These are phyloP conservation scores for Populus pruinosa DNA, from an alignment of 345 rosid genomes.

Conservation along the genomic window DNA sequence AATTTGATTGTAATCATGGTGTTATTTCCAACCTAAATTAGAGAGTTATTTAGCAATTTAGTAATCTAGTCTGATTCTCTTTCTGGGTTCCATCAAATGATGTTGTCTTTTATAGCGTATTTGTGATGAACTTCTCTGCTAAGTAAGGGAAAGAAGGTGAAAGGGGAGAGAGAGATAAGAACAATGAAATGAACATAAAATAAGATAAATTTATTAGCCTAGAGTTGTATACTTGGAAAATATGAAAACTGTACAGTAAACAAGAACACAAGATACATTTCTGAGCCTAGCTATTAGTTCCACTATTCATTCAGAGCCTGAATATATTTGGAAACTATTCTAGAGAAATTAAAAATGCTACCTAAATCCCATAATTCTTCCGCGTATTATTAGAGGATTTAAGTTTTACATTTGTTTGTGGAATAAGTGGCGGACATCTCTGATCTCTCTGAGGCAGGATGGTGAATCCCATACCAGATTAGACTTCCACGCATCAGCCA, in stretches of 20 bases:
- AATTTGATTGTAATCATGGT: too few relatives aligned
- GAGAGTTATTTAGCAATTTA: too few relatives aligned
- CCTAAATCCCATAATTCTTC: slow-evolving; percentile 12
- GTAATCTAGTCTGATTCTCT: too few relatives aligned
- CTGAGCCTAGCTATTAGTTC: slow-evolving; percentile 3
- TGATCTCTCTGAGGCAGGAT: slow-evolving; percentile 38
- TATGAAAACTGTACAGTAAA: slow-evolving; percentile 29
- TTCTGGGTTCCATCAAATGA: too few relatives aligned
- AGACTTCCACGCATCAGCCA: slow-evolving; percentile 35
- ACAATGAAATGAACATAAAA: not conserved
- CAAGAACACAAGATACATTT: slow-evolving; percentile 1
- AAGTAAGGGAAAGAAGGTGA: not conserved
- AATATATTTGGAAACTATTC: not conserved
- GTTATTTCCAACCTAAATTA: too few relatives aligned
- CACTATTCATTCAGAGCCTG: not conserved
- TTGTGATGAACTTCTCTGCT: not conserved
- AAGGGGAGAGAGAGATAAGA: not conserved
- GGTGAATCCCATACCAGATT: slow-evolving; percentile 51
- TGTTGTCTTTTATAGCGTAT: not conserved
- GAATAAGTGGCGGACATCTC: slow-evolving; percentile 55
- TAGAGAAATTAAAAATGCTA: slow-evolving; percentile 8
- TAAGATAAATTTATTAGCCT: not conserved
- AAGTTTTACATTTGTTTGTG: slow-evolving; percentile 50
- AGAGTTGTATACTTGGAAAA: slow-evolving; percentile 1
- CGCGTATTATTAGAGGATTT: slow-evolving; percentile 11